Conservation (phyloP, 805 yeast genomes). For the Myxozyma neotropica region DNA sequence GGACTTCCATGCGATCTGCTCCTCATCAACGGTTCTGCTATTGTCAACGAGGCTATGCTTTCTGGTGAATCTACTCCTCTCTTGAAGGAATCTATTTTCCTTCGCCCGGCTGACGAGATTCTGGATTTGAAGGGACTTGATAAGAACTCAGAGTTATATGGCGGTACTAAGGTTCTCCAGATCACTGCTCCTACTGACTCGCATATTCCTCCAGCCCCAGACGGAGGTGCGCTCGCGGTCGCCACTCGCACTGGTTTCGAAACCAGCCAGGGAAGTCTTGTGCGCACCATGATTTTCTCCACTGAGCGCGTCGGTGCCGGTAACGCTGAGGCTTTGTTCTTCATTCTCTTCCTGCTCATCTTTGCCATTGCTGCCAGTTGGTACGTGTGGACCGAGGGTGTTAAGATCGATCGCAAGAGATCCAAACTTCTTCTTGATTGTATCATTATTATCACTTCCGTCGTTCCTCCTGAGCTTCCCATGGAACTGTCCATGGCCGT, state of each 20-base stretch:
- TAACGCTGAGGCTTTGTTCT: constrained; percentile 89
- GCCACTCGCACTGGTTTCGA: constrained; percentile 97
- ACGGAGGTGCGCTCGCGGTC: constrained; percentile 85
- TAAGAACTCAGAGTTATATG: constrained; percentile 84
- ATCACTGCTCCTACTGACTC: constrained; percentile 52
- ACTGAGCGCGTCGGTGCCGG: constrained; percentile 97
- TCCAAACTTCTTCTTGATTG: constrained; percentile 93
- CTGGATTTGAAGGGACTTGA: constrained; percentile 81
- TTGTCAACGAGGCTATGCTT: constrained; percentile 97
- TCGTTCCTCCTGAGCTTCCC: constrained; percentile 98
- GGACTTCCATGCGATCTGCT: constrained; percentile 94
- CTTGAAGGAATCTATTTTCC: constrained; percentile 84
- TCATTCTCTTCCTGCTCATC: constrained; percentile 82
- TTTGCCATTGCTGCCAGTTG: constrained; percentile 95
- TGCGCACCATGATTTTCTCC: constrained; percentile 95
- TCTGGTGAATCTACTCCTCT: constrained; percentile 98
- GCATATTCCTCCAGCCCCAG: constrained; percentile 71
- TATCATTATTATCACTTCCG: constrained; percentile 92
- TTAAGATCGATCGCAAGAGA: constrained; percentile 91
- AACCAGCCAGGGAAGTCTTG: constrained; percentile 95
- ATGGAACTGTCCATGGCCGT: constrained; percentile 99
- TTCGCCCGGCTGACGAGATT: constrained; percentile 71
- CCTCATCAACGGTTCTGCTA: constrained; percentile 84
- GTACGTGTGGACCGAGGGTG: constrained; percentile 98
- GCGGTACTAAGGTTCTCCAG: constrained; percentile 96